Conservation (phyloP, 1,139 yeast species). For the Candida pseudoviswanathii region DNA sequence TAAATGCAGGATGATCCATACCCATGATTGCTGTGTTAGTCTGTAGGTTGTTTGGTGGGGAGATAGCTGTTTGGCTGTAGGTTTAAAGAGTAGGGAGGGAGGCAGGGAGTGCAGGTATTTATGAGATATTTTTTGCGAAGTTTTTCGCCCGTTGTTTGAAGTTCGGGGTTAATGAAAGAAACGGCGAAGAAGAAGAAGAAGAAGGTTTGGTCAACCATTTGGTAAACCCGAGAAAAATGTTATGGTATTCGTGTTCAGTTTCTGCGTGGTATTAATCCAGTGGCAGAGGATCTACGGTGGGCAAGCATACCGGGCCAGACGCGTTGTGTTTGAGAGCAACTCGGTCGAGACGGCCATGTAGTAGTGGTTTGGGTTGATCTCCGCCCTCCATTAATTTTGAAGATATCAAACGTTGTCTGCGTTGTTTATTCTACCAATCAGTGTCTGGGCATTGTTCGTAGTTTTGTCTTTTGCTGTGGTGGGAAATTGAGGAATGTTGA, state of each 20-base stretch:
- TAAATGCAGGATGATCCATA: conserved; percentile 79
- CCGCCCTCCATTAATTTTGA: no score
- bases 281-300: neutral
- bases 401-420: no score
- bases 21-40: conserved; percentile 8
- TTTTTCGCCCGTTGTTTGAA: neutral
- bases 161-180: neutral
- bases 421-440: no score
- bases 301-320: neutral
- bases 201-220: neutral
- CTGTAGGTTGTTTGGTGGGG: neutral
- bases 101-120: no score
- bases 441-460: neutral
- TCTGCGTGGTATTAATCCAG: neutral
- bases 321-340: neutral
- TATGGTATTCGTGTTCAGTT: neutral
- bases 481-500: neutral
- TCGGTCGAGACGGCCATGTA: no score
- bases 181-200: neutral
- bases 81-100: neutral
- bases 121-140: neutral
- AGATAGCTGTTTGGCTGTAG: neutral
- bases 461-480: neutral
- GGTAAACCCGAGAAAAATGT: neutral
- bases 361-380: no score